These are phyloP conservation scores for Huntiella savannae DNA, from an alignment of 2,329 filamentous ascomycete genomes.

Conservation along the genomic window DNA sequence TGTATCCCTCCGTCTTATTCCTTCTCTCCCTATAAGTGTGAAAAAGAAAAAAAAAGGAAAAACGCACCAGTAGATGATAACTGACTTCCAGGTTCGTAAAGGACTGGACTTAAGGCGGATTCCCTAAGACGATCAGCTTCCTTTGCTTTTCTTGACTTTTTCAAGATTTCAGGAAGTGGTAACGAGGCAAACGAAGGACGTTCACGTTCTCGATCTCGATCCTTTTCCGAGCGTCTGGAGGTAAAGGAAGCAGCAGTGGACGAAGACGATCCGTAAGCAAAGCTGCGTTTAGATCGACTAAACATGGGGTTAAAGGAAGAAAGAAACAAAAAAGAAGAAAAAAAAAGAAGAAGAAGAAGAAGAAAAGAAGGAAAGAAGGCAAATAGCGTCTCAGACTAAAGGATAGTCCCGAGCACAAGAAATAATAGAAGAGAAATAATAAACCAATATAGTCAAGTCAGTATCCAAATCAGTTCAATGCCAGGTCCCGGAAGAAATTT, in stretches of 20 bases:
- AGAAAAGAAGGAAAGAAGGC: neutral
- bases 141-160: conserved; percentile 4
- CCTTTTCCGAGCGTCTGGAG: neutral
- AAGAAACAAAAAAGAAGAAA: neutral
- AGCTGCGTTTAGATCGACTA: conserved; percentile 5
- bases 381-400: conserved; percentile 1
- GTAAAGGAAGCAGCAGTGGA: conserved; percentile 3
- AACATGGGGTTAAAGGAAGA: conserved; percentile 2
- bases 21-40: neutral
- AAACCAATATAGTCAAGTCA: neutral
- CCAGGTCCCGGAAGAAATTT: neutral
- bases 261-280: conserved; percentile 5
- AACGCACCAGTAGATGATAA: conserved; percentile 7
- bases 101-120: conserved; percentile 3
- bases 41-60: neutral
- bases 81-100: conserved; percentile 6
- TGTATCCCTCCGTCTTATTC: too few species aligned
- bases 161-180: conserved; percentile 3
- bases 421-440: neutral
- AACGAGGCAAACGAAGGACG: neutral
- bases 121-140: neutral
- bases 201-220: conserved; percentile 1
- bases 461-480: neutral
- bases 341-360: neutral
- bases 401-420: neutral